Base-by-base conservation (phyloP, 2,329 filamentous ascomycete species). In the Fusarium xyrophilum region DNA sequence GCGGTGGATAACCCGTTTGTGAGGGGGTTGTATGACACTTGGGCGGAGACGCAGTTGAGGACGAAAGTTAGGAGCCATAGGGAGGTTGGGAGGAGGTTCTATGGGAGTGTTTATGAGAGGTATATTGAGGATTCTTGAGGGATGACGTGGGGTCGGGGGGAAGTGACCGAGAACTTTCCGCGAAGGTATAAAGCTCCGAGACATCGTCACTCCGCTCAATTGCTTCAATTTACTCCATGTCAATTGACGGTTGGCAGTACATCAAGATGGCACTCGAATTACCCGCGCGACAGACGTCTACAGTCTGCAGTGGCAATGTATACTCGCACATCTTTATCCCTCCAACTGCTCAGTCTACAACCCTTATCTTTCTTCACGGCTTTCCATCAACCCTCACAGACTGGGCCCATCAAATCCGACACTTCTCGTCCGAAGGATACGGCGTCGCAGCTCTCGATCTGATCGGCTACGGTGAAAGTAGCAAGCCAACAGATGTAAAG, bases 21-120 rank as follows among this genome's bases (percentile, higher is more conserved):
- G 36, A 78, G 75, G 15, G 83, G 83, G 1, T 79, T 77, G 39
- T 86, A 85, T 60, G 80, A 85, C 53, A 86, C 84, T 1, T 86
- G 84, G 83, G 85, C 84, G 0, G 85, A 86, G 72, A 81, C 82
- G 9, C 84, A 86, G 74, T 70, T 87, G 40, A 76, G 85, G 57
- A 86, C 83, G 4, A 86, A 86, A 73, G 79, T 86, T 14, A 76
- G 84, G 15, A 86, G 84, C 57, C 84, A 86, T 73, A 76, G 80
- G 5, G 79, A 82, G 56, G 82, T 84, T 19, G 84, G 84, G 6
- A 76, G 55, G 60, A 81, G 70, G 67, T 85, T 84, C 60, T 85
- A 86, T 56, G 58, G 69, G 0, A 77, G 82, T 38, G 81, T 86
- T 1, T 85, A 79, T 73, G 80, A 85, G 4, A 77, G 75, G 66